Evolutionary conservation across 192 early-diverging fungal species (phyloP).

Genomic region (Backusella tuberculispora): DNA sequence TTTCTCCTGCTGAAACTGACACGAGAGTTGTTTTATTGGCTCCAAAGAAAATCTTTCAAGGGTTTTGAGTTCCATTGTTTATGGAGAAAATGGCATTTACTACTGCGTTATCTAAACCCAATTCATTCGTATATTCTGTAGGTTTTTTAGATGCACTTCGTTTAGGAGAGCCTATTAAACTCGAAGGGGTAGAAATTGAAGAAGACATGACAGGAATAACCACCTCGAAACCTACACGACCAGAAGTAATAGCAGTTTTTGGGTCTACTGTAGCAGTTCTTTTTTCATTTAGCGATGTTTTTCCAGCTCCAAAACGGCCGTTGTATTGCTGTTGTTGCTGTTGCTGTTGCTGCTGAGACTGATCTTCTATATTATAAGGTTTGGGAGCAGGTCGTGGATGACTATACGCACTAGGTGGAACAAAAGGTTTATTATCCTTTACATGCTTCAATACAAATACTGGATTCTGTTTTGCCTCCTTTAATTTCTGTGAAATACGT

Average conservation of each 20-base stretch:
- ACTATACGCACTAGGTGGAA: conserved; percentile 31
- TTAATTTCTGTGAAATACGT: conserved; percentile 71
- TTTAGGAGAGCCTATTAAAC: not conserved
- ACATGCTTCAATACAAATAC: conserved; percentile 78
- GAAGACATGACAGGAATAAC: conserved; percentile 41
- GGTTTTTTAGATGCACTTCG: not conserved
- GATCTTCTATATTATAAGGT: not conserved
- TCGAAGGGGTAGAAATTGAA: conserved; percentile 32
- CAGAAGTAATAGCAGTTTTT: conserved; percentile 34
- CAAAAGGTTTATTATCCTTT: conserved; percentile 63
- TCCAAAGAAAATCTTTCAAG: conserved; percentile 15
- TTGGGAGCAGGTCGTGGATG: conserved; percentile 9
- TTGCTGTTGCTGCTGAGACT: conserved; percentile 12
- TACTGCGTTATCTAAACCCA: conserved; percentile 39
- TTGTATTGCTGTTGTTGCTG: conserved; percentile 17
- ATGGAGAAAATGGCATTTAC: conserved; percentile 41
- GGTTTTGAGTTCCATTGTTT: conserved; percentile 28
- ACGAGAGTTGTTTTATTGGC: conserved; percentile 8
- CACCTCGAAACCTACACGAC: conserved; percentile 30
- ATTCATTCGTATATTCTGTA: conserved; percentile 25
- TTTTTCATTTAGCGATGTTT: conserved; percentile 13
- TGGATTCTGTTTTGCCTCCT: conserved; percentile 69
- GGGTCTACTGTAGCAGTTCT: conserved; percentile 5
- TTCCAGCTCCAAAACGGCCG: conserved; percentile 6
- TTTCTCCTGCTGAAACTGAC: conserved; percentile 5